Base-by-base conservation (phyloP, 441 rosid species). In the Lepidium campestre region DNA sequence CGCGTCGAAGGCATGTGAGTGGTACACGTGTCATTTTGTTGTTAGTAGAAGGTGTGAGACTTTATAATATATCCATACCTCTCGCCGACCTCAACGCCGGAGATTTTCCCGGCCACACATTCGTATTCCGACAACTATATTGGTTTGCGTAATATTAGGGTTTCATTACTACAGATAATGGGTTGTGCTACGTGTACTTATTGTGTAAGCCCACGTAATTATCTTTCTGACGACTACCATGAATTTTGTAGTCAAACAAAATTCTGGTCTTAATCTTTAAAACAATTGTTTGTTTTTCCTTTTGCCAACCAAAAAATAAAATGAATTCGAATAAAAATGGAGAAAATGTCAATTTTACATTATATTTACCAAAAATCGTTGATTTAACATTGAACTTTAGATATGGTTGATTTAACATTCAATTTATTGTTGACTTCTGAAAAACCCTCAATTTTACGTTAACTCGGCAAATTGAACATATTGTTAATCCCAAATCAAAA, bases 61-160 rank as follows among this genome's bases (percentile, higher is more conserved):
- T 1, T 3, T 50, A 64, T 9, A 37, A 35, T 54, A 5, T 47
- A 39, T 65, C 65, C 72, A 42, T 73, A 15, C 46, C 45, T 27
- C 58, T 61, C 65, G 70, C 74, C 78, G 55, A 44, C 78, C 49
- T 74, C 70, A 22, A 40, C 74, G 74, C 18, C 77, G 74, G 65
- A 35, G 60, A 22, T 46, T 68, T 48, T 62, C 65, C 70, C 77
- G 64, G 54, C 73, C 73, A 29, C 68, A 67, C 27, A 47, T 55
- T 47, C 48, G 6, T 17, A 47, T 46, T 29, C 53, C 53, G 68
- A 44, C 58, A 49, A 25, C 41, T 7, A 42, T 15, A 40, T 58
- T 49, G 57, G 35, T 58, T 62, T 41, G 8, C 23, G 42, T 37
- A 37, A 34, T 37, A 31, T 10, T 41, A 29, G 4, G 58, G 48